Conservation (phyloP, 2,329 filamentous ascomycete species). For the Colletotrichum spaethianum region DNA sequence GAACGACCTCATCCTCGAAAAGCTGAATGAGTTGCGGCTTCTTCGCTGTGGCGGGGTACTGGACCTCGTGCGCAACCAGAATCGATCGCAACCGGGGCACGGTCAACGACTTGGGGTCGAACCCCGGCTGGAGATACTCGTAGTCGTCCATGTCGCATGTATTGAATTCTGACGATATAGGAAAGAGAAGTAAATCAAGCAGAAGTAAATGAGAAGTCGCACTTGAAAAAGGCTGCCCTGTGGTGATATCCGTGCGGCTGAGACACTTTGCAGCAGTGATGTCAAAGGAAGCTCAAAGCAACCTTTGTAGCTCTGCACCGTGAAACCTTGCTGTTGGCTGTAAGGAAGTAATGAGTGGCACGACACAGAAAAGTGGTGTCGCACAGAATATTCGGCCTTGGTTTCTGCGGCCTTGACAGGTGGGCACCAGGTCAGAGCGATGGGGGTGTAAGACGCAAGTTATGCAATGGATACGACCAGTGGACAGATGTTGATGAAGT, state of each 20-base stretch:
- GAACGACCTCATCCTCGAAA: constrained; percentile 83
- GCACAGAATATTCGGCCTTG: constrained; percentile 27
- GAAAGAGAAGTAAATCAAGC: neutral
- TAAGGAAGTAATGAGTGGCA: constrained; percentile 1
- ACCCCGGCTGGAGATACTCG: constrained; percentile 89
- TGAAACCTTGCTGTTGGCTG: neutral
- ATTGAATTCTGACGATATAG: constrained; percentile 2
- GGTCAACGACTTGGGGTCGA: constrained; percentile 87
- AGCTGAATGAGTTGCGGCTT: constrained; percentile 90
- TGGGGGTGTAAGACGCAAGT: constrained; percentile 34
- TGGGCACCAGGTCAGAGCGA: constrained; percentile 29
- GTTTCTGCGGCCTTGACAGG: constrained; percentile 37
- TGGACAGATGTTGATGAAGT: constrained; percentile 36
- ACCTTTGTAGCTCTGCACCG: constrained; percentile 8
- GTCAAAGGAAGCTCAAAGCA: constrained; percentile 26
- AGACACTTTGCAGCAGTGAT: constrained; percentile 34
- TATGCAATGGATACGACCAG: constrained; percentile 19
- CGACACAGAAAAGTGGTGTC: constrained; percentile 12
- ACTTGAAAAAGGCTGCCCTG: constrained; percentile 1
- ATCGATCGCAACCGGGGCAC: constrained; percentile 92
- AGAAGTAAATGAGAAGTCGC: constrained; percentile 7
- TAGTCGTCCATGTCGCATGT: constrained; percentile 70
- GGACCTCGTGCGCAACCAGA: constrained; percentile 88
- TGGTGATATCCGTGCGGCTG: constrained; percentile 7
- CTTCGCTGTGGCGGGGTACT: constrained; percentile 91